Evolutionary conservation across 1,139 yeast genomes (phyloP).

Genomic region (Trichomonascaceae sp.): DNA sequence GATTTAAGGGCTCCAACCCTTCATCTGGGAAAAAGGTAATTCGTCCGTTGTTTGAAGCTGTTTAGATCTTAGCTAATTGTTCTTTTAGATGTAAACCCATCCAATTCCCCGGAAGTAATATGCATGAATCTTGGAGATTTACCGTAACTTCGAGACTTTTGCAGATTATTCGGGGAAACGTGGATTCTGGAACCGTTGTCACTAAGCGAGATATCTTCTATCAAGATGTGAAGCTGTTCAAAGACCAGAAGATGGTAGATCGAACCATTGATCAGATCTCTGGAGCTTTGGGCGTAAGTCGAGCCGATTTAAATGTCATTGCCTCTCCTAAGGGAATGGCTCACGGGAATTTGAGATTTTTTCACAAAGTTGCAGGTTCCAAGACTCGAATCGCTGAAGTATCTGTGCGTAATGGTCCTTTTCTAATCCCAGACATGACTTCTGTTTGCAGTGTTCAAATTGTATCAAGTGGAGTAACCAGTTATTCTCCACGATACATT

Average conservation of each 20-base stretch:
- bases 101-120: constrained; percentile 9
- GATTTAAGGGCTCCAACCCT: neutral
- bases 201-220: constrained; percentile 65
- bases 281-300: constrained; percentile 22
- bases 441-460: constrained; percentile 21
- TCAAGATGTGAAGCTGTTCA: constrained; percentile 53
- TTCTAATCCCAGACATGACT: constrained; percentile 20
- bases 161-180: constrained; percentile 14
- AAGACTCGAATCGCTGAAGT: neutral
- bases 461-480: neutral
- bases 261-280: constrained; percentile 35
- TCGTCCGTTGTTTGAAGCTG: no score
- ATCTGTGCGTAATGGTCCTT: constrained; percentile 13
- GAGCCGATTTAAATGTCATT: constrained; percentile 40
- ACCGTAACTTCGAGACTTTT: constrained; percentile 14
- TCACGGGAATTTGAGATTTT: constrained; percentile 36
- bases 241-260: constrained; percentile 44
- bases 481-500: constrained; percentile 30
- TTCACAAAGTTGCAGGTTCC: neutral
- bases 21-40: constrained; percentile 2
- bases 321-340: constrained; percentile 63
- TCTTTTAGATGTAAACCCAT: constrained; percentile 2
- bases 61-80: no score
- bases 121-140: constrained; percentile 5
- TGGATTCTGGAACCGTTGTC: constrained; percentile 14